Evolutionary conservation across 257 asterid species (phyloP).

Genomic region (Nicotiana attenuata): DNA sequence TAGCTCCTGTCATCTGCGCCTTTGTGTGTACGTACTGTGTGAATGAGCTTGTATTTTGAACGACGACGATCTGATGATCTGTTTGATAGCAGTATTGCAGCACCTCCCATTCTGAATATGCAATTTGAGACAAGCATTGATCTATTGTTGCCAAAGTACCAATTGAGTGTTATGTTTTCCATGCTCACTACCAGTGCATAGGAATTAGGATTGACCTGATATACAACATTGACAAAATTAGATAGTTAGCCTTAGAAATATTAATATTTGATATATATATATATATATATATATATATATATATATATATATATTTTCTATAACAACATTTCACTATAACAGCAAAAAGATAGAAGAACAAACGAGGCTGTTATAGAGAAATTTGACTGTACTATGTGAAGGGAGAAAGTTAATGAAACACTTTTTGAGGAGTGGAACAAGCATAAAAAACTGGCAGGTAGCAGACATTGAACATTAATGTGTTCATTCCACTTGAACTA

Average conservation of each 20-base stretch:
- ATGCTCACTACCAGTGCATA: conserved; percentile 49
- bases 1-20: conserved; percentile 40
- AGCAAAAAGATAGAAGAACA: too few species aligned
- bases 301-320: too few species aligned
- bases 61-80: conserved; percentile 19
- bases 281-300: too few species aligned
- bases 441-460: neutral
- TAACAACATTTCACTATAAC: too few species aligned
- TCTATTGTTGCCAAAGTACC: conserved; percentile 42
- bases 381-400: neutral
- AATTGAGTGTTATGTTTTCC: conserved; percentile 35
- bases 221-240: neutral
- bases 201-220: conserved; percentile 43
- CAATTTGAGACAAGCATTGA: conserved; percentile 49
- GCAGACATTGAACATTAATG: neutral
- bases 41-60: conserved; percentile 37
- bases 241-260: neutral
- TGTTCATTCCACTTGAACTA: neutral
- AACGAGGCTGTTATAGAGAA: too few species aligned
- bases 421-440: neutral
- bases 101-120: conserved; percentile 51
- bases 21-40: conserved; percentile 44
- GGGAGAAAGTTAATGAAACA: neutral
- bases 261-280: too few species aligned
- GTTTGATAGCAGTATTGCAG: conserved; percentile 44